Percentiles rank a stretch among this genome's conserved stretches.
phyloP scores from a whole-genome alignment of 257 asterid genomes.

The Salvia rosmarinus region DNA sequence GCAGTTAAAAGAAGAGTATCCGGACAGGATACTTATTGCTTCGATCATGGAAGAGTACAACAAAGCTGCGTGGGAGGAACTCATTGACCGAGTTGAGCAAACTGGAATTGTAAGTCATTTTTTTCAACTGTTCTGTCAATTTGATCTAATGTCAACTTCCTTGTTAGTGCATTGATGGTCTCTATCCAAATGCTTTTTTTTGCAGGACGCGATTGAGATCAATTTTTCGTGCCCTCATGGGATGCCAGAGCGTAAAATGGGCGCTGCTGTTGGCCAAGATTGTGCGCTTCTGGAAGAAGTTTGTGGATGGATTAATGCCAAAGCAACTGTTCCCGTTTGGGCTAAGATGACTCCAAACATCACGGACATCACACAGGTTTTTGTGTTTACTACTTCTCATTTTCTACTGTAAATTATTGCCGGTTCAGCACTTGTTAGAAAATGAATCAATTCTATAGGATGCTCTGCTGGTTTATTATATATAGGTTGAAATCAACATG shows the following conservation, averaged over 20 bases:
- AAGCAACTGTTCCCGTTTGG: constrained; percentile 96
- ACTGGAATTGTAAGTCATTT: constrained; percentile 73
- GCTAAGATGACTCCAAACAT: constrained; percentile 98
- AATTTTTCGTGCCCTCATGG: constrained; percentile 98
- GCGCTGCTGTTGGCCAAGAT: constrained; percentile 99
- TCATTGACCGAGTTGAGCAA: constrained; percentile 84
- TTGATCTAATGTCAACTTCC: neutral
- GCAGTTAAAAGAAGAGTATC: constrained; percentile 83
- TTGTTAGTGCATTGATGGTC: constrained; percentile 14
- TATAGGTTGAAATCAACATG: neutral
- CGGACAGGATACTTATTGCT: constrained; percentile 93
- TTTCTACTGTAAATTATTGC: neutral
- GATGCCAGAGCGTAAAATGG: constrained; percentile 98
- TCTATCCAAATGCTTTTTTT: constrained; percentile 17
- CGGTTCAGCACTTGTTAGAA: neutral
- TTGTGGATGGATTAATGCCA: constrained; percentile 87
- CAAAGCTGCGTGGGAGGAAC: constrained; percentile 94
- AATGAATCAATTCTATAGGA: neutral
- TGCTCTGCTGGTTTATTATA: neutral
- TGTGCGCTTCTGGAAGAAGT: constrained; percentile 88
- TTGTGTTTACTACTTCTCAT: neutral
- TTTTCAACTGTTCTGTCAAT: neutral
- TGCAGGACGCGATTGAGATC: constrained; percentile 86
- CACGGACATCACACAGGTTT: constrained; percentile 84
- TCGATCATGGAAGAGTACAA: constrained; percentile 95